A percentile compares a stretch with the other conserved stretches of the same genome.
Evolutionary conservation across 164 flowering plant species (phyloP).

Genomic region (Vitis rotundifolia): DNA sequence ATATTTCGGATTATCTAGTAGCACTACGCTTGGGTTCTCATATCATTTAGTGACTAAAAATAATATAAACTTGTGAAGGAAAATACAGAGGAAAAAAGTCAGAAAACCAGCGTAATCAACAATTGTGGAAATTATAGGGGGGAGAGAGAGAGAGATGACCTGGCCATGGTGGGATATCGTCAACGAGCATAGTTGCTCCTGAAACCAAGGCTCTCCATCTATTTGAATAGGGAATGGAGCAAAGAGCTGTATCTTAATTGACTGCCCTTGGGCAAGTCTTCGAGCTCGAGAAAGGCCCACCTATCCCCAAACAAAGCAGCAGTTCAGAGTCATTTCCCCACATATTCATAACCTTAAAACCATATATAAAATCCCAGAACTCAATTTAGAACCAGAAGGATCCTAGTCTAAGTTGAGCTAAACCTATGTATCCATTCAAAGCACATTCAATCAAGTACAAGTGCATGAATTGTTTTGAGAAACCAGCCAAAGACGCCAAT

Average conservation of each 20-base stretch:
- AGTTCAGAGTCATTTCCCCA: not conserved
- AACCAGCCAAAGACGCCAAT: not conserved
- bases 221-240: slow-evolving; percentile 86
- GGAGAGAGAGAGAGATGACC: slow-evolving; percentile 46
- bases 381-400: not conserved
- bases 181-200: slow-evolving; percentile 68
- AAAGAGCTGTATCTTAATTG: slow-evolving; percentile 79
- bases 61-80: no score
- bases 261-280: slow-evolving; percentile 94
- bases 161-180: slow-evolving; percentile 91
- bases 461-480: not conserved
- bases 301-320: slow-evolving; percentile 33
- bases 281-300: slow-evolving; percentile 96
- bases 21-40: no score
- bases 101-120: not conserved
- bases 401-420: not conserved
- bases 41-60: no score
- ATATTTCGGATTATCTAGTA: no score
- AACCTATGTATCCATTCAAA: slow-evolving; percentile 2
- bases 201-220: slow-evolving; percentile 99
- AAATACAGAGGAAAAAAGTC: not conserved
- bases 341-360: not conserved
- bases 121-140: not conserved
- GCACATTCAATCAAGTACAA: not conserved
- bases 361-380: not conserved